Base-by-base conservation (phyloP, 441 rosid species). In the Corymbia citriodora region DNA sequence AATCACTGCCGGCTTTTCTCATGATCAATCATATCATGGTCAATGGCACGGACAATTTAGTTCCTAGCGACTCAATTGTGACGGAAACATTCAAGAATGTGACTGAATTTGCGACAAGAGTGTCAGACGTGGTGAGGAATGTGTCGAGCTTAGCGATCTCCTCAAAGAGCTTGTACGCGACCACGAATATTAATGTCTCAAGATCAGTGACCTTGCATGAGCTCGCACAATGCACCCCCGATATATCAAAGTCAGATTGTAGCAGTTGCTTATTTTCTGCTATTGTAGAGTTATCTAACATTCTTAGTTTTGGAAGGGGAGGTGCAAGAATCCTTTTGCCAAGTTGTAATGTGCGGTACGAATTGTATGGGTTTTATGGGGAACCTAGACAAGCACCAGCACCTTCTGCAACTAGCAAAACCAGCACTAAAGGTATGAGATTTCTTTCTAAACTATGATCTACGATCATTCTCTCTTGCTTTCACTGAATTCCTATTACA, bases 251-350 rank as follows among this genome's bases (percentile, higher is more conserved):
- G 0, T 61, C 14, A 27, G 16, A 14, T 61, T 6, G 68, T 23
- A 61, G 27, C 16, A 61, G 68, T 27, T 61, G 31, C 31, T 61
- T 3, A 16, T 3, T 5, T 61, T 61, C 9, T 61, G 31, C 55
- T 12, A 0, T 61, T 5, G 68, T 0, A 10, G 17, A 27, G 2
- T 11, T 27, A 10, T 0, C 31, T 61, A 27, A 31, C 16, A 25
- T 27, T 61, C 29, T 61, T 25, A 27, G 68, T 25, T 48, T 29
- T 14, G 36, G 36, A n/a, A 65, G 19, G 19, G 3, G 4, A 65
- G 72, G 5, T 65, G 19, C 36, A 1, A n/a, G 36, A n/a, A 7
- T 65, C n/a, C 72, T 65, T n/a, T 19, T 3, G 72, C 33, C 72
- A n/a, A 2, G 72, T 65, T 65, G 36, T 65, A 65, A 65, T 14